phyloP scores from a whole-genome alignment of 148 eudicot genomes.

The Silene conica region DNA sequence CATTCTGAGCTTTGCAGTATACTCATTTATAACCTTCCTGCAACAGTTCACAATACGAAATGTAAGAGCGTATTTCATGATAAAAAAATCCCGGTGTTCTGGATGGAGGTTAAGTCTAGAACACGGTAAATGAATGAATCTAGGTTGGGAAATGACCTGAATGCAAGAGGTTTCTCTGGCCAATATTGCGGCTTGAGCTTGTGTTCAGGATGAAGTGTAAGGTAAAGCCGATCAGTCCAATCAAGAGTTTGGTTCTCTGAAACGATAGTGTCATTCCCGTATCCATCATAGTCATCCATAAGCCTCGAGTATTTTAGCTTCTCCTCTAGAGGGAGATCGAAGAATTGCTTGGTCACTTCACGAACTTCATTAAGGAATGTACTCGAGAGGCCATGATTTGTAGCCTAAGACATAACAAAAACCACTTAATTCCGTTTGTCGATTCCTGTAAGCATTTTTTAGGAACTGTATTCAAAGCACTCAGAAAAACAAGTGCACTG shows the following conservation, averaged over 20 bases:
- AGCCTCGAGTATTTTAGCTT: conserved; percentile 40
- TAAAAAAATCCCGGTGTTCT: too few species aligned
- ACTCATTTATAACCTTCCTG: conserved; percentile 31
- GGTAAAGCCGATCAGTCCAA: conserved; percentile 64
- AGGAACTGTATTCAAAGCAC: background rate
- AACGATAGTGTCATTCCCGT: conserved; percentile 48
- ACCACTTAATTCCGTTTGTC: background rate
- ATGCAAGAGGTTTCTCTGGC: conserved; percentile 54
- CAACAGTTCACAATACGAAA: background rate
- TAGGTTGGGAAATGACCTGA: conserved; percentile 34
- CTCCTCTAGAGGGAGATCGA: conserved; percentile 49
- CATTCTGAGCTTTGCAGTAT: conserved; percentile 11
- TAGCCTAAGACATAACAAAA: conserved; percentile 28
- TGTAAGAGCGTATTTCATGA: too few species aligned
- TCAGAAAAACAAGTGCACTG: background rate
- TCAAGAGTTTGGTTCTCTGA: conserved; percentile 48
- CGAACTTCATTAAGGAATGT: conserved; percentile 51
- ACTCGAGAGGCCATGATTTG: conserved; percentile 55
- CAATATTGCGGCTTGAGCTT: conserved; percentile 42
- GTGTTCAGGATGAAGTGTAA: conserved; percentile 35
- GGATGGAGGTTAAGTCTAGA: too few species aligned
- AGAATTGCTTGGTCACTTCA: conserved; percentile 42
- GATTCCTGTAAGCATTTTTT: background rate
- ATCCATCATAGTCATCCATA: conserved; percentile 44
- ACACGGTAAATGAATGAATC: too few species aligned